Evolutionary conservation across 1,139 yeast species (phyloP).

Genomic region (Hansenula lynferdii): DNA sequence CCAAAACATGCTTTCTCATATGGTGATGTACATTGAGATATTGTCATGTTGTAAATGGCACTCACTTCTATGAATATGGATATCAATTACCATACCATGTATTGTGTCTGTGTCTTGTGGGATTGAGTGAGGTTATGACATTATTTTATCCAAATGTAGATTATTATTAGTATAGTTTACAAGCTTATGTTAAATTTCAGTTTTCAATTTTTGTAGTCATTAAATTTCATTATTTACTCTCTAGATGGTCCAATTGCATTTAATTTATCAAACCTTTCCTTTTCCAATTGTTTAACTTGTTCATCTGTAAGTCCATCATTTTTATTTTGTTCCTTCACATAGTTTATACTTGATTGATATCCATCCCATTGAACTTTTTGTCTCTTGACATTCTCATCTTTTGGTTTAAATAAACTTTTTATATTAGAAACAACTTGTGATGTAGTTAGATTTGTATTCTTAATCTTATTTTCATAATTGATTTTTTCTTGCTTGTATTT

Average conservation of each 20-base stretch:
- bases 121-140: too few relatives aligned
- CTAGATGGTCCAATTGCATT: conserved; percentile 7
- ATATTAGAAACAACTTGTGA: conserved; percentile 75
- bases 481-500: conserved; percentile 67
- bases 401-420: conserved; percentile 47
- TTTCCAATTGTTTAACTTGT: conserved; percentile 17
- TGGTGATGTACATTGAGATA: too few relatives aligned
- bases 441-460: conserved; percentile 58
- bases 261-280: conserved; percentile 9
- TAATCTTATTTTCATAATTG: conserved; percentile 58
- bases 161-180: too few relatives aligned
- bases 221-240: too few relatives aligned
- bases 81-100: too few relatives aligned
- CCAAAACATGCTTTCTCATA: too few relatives aligned
- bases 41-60: too few relatives aligned
- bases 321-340: conserved; percentile 11
- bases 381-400: conserved; percentile 19
- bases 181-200: too few relatives aligned
- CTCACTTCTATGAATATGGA: too few relatives aligned
- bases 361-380: conserved; percentile 30
- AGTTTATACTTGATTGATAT: conserved; percentile 20
- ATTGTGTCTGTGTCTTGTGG: too few relatives aligned
- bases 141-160: too few relatives aligned
- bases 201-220: too few relatives aligned
- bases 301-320: conserved; percentile 5